Percentiles rank a stretch among this genome's conserved stretches.
These are phyloP conservation scores for Elsinoe ampelina DNA, from an alignment of 2,329 filamentous ascomycete species.

Conservation along the genomic window DNA sequence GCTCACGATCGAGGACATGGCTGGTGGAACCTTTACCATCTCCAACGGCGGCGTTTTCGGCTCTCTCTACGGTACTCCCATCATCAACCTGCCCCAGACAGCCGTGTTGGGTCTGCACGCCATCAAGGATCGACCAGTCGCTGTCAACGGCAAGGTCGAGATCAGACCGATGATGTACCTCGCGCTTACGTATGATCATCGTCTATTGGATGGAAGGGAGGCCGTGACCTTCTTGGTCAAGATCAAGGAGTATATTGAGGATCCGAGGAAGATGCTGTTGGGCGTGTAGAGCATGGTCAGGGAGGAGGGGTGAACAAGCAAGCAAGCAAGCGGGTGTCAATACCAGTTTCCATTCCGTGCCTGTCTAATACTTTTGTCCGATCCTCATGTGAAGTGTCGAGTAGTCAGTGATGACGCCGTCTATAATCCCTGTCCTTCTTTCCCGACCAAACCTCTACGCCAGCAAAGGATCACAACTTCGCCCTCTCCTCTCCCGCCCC, in stretches of 20 bases:
- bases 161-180: slow-evolving; percentile 99
- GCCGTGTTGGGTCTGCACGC: slow-evolving; percentile 86
- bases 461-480: background rate
- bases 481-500: background rate
- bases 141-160: slow-evolving; percentile 86
- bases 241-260: slow-evolving; percentile 96
- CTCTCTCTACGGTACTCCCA: slow-evolving; percentile 93
- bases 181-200: slow-evolving; percentile 94
- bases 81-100: slow-evolving; percentile 94
- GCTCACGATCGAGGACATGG: slow-evolving; percentile 98
- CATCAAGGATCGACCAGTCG: slow-evolving; percentile 89
- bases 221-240: slow-evolving; percentile 94
- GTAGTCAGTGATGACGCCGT: background rate
- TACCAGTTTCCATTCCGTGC: slow-evolving; percentile 1
- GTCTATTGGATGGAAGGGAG: slow-evolving; percentile 87
- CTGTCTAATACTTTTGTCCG: background rate
- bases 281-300: slow-evolving; percentile 23
- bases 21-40: slow-evolving; percentile 95
- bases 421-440: background rate
- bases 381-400: too few species aligned
- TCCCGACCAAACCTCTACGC: background rate
- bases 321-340: background rate
- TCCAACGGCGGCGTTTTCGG: slow-evolving; percentile 96
- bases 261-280: slow-evolving; percentile 83
- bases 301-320: background rate